Conservation (phyloP, 768 basidiomycete genomes). For the Rhizopogon roseolus region DNA sequence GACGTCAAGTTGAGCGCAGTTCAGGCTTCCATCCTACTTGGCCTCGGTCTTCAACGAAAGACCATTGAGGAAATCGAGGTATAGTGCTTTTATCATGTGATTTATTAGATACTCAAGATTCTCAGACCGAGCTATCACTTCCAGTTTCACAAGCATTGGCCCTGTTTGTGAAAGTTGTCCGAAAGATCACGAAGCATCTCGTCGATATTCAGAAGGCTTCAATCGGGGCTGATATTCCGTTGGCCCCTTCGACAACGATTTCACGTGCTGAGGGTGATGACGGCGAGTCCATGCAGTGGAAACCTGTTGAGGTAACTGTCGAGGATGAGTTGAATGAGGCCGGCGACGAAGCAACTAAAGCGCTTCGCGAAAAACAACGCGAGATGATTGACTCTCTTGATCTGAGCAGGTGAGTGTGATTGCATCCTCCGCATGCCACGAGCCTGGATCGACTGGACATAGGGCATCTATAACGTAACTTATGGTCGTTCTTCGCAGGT, state of each 20-base stretch:
- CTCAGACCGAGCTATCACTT: slow-evolving; percentile 71
- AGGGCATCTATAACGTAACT: slow-evolving; percentile 12
- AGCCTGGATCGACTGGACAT: slow-evolving; percentile 5
- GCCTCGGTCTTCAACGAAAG: slow-evolving; percentile 87
- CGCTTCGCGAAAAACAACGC: slow-evolving; percentile 65
- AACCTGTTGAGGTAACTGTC: slow-evolving; percentile 41
- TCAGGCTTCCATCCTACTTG: slow-evolving; percentile 87
- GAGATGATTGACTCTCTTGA: slow-evolving; percentile 88
- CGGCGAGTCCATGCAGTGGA: slow-evolving; percentile 26
- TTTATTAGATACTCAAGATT: background rate
- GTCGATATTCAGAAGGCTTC: slow-evolving; percentile 76
- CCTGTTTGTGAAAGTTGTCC: slow-evolving; percentile 84
- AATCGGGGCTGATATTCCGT: slow-evolving; percentile 59
- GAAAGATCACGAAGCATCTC: slow-evolving; percentile 75
- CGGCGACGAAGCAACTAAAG: slow-evolving; percentile 57
- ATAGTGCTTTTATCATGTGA: slow-evolving; percentile 12
- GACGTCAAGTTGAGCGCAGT: slow-evolving; percentile 76
- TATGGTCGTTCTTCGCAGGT: slow-evolving; percentile 36
- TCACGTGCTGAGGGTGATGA: slow-evolving; percentile 2
- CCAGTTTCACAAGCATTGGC: slow-evolving; percentile 87
- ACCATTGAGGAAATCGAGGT: slow-evolving; percentile 87
- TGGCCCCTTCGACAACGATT: slow-evolving; percentile 24
- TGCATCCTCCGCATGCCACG: background rate
- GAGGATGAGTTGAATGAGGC: slow-evolving; percentile 75
- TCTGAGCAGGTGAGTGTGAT: slow-evolving; percentile 68